Conservation (phyloP, 225 moss, liverwort and hornwort species). For the Polytrichum formosum region DNA sequence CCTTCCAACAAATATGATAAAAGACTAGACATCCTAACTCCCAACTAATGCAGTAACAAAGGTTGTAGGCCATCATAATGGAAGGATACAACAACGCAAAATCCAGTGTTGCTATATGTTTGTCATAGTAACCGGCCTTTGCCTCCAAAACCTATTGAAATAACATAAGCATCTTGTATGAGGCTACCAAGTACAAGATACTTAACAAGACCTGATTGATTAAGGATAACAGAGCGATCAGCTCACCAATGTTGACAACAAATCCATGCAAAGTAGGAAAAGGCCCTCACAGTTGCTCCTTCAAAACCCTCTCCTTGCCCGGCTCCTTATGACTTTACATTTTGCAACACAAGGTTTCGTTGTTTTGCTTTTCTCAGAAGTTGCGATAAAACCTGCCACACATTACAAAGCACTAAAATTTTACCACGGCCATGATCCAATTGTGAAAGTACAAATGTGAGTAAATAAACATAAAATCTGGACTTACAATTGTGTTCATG, state of each 20-base stretch:
- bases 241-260: background rate
- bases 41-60: slow-evolving; percentile 70
- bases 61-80: slow-evolving; percentile 99
- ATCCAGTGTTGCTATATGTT: slow-evolving; percentile 97
- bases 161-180: too few relatives aligned
- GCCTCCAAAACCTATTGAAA: slow-evolving; percentile 78
- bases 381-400: slow-evolving; percentile 80
- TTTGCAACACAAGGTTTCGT: slow-evolving; percentile 73
- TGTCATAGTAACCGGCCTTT: slow-evolving; percentile 92
- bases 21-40: too few relatives aligned
- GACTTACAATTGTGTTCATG: too few relatives aligned
- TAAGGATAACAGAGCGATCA: slow-evolving; percentile 1
- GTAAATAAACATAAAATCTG: too few relatives aligned
- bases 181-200: too few relatives aligned
- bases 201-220: too few relatives aligned
- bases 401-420: background rate
- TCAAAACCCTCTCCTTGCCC: slow-evolving; percentile 87
- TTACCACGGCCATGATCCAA: too few relatives aligned
- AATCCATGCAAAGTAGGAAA: background rate
- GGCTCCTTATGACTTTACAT: slow-evolving; percentile 71
- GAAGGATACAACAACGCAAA: slow-evolving; percentile 98
- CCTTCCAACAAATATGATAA: too few relatives aligned
- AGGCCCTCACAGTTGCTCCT: slow-evolving; percentile 85
- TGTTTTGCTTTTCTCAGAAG: slow-evolving; percentile 85
- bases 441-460: too few relatives aligned